These are phyloP conservation scores for Hortiboletus flavorubellus DNA, from an alignment of 768 basidiomycete genomes.

Conservation along the genomic window DNA sequence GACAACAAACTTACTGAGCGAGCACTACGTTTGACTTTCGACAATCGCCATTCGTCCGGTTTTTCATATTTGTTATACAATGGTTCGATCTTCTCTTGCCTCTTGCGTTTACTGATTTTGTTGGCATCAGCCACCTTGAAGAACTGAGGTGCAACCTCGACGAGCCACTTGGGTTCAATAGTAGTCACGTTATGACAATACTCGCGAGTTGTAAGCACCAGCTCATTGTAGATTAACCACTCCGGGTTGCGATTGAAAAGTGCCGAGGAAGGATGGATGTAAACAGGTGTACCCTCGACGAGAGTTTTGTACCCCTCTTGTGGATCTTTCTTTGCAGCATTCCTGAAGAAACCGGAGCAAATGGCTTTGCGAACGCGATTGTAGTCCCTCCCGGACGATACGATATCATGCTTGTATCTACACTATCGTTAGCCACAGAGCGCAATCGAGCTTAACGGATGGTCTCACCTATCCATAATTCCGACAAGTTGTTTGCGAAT, in stretches of 20 bases:
- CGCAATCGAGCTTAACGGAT: not conserved
- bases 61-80: conserved; percentile 95
- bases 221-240: conserved; percentile 94
- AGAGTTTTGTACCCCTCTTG: conserved; percentile 98
- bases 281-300: conserved; percentile 97
- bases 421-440: conserved; percentile 5
- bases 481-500: conserved; percentile 95
- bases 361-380: conserved; percentile 93
- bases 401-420: conserved; percentile 95
- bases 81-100: conserved; percentile 95
- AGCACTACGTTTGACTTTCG: conserved; percentile 88
- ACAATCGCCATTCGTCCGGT: conserved; percentile 91
- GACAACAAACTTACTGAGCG: conserved; percentile 55
- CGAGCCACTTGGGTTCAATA: conserved; percentile 97
- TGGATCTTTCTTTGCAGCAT: conserved; percentile 98
- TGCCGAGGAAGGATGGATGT: conserved; percentile 95
- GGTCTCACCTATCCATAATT: conserved; percentile 92
- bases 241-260: conserved; percentile 97
- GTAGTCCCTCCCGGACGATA: conserved; percentile 89
- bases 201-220: conserved; percentile 94
- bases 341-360: conserved; percentile 95
- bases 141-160: conserved; percentile 97
- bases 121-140: conserved; percentile 98
- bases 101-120: conserved; percentile 96
- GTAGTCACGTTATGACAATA: conserved; percentile 93